A percentile compares a stretch with the other conserved stretches of the same genome.
These are phyloP conservation scores for Hanseniaspora meyeri DNA, from an alignment of 805 yeast species.

Conservation along the genomic window DNA sequence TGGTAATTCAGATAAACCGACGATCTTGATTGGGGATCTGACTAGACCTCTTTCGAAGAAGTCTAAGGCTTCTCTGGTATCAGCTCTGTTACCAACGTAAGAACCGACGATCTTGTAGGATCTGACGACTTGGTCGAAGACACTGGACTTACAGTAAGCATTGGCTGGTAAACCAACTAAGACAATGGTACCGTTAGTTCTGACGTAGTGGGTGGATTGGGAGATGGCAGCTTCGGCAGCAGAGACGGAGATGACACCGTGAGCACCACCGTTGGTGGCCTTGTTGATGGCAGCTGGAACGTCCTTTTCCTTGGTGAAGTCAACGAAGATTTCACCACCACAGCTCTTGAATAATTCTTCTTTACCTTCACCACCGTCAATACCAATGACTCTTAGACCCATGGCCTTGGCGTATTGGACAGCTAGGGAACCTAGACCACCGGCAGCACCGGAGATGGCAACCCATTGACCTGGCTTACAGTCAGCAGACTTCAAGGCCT, in stretches of 20 bases:
- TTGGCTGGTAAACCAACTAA: slow-evolving; percentile 50
- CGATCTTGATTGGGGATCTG: slow-evolving; percentile 61
- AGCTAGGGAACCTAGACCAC: slow-evolving; percentile 69
- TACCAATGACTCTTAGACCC: slow-evolving; percentile 60
- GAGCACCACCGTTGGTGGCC: slow-evolving; percentile 53
- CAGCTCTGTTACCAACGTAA: slow-evolving; percentile 42
- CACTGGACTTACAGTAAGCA: slow-evolving; percentile 36
- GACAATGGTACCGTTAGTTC: slow-evolving; percentile 49
- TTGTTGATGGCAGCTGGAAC: slow-evolving; percentile 34
- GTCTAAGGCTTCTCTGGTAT: slow-evolving; percentile 54
- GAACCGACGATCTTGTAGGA: slow-evolving; percentile 38
- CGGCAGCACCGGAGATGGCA: slow-evolving; percentile 67
- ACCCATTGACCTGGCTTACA: slow-evolving; percentile 59
- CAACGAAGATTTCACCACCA: slow-evolving; percentile 56
- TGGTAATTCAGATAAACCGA: slow-evolving; percentile 60
- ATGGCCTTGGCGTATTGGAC: slow-evolving; percentile 64
- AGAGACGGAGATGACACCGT: slow-evolving; percentile 56
- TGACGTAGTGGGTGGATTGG: slow-evolving; percentile 40
- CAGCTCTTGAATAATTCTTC: slow-evolving; percentile 38
- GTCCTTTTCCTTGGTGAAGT: slow-evolving; percentile 41
- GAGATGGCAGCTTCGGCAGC: slow-evolving; percentile 43
- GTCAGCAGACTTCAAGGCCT: slow-evolving; percentile 50
- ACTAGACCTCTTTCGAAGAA: slow-evolving; percentile 63
- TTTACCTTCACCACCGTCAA: slow-evolving; percentile 66
- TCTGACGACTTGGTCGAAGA: slow-evolving; percentile 39